phyloP scores from a whole-genome alignment of 2,329 filamentous ascomycete genomes.

The Exophiala lecanii-corni region DNA sequence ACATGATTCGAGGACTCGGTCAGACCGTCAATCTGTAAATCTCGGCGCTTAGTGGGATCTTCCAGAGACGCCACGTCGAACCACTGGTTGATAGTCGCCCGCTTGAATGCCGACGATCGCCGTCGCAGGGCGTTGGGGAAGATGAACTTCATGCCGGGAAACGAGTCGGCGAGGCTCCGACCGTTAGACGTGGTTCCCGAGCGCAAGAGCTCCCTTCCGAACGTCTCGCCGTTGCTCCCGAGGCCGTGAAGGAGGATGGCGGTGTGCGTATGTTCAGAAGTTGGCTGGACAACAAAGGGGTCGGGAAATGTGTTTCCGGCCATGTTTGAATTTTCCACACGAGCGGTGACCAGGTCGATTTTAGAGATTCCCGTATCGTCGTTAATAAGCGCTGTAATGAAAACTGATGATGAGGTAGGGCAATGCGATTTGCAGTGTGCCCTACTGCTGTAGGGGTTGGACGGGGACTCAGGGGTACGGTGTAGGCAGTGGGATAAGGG shows the following conservation, averaged over 20 bases:
- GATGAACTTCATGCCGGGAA: slow-evolving; percentile 42
- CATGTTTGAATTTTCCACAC: slow-evolving; percentile 9
- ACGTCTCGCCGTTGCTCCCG: slow-evolving; percentile 33
- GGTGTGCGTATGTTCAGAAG: slow-evolving; percentile 32
- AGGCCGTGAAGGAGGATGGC: slow-evolving; percentile 42
- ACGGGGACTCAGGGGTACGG: too few species aligned
- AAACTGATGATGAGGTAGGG: too few species aligned
- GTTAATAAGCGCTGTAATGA: too few species aligned
- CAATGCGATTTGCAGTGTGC: too few species aligned
- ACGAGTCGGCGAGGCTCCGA: slow-evolving; percentile 6
- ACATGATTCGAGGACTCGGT: slow-evolving; percentile 37
- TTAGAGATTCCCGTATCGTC: neutral
- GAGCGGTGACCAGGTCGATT: neutral
- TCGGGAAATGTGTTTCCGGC: slow-evolving; percentile 16
- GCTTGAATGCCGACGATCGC: slow-evolving; percentile 42
- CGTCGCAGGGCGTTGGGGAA: slow-evolving; percentile 48
- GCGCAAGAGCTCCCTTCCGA: slow-evolving; percentile 33
- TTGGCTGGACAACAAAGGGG: slow-evolving; percentile 23
- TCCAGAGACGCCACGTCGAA: slow-evolving; percentile 45
- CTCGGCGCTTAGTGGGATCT: slow-evolving; percentile 37
- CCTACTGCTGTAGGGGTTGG: too few species aligned
- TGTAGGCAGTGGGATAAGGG: too few species aligned
- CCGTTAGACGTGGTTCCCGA: slow-evolving; percentile 11
- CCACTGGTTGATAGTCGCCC: slow-evolving; percentile 47
- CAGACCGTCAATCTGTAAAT: slow-evolving; percentile 45